Evolutionary conservation across 352 stramenopile species (phyloP), one percentile per base, ranked within the genome.

Genomic region (Phytophthora meadii): DNA sequence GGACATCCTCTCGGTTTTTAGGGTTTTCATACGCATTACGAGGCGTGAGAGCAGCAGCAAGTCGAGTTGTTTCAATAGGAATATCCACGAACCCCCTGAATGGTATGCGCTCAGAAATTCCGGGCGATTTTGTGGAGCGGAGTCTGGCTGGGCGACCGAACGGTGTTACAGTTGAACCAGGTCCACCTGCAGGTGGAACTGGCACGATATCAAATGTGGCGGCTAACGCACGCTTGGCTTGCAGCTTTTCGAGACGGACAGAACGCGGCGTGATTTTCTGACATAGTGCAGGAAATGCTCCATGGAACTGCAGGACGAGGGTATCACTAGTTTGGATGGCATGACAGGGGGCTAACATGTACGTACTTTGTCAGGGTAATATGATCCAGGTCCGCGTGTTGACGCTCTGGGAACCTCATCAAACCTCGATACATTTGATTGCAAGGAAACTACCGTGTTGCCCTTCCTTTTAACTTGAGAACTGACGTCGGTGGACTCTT

Each of bases 351-450:
- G 30, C 30, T 22, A 27, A 17, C 3, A 25, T 34, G 1, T 39
- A 74, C 62, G 48, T 69, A 90, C 81, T 49, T 61, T 64, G 58
- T 87, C 81, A 4, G 70, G 70, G 10, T 65, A 77, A 56, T 90
- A 90, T 8, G 63, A 57, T 0, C 75, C 79, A 2, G 81, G 77
- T 2, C 78, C 81, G 19, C 69, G 60, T 25, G 24, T 22, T 17
- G 48, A 22, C 11, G 53, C n/a, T 54, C 47, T 49, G 10, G 62
- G 12, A 44, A 54, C 14, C 14, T 28, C 27, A 34, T 69, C 6
- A 50, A 90, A 88, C 14, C 81, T 75, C 24, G 77, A 74, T 3
- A 74, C 79, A 19, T 66, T 55, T n/a, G 81, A 90, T 34, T 86
- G 73, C 14, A 90, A 59, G 7, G 56, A 56, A 4, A 59, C 56